Conservation (phyloP, 2,329 filamentous ascomycete species). For the Rutstroemia sp. region DNA sequence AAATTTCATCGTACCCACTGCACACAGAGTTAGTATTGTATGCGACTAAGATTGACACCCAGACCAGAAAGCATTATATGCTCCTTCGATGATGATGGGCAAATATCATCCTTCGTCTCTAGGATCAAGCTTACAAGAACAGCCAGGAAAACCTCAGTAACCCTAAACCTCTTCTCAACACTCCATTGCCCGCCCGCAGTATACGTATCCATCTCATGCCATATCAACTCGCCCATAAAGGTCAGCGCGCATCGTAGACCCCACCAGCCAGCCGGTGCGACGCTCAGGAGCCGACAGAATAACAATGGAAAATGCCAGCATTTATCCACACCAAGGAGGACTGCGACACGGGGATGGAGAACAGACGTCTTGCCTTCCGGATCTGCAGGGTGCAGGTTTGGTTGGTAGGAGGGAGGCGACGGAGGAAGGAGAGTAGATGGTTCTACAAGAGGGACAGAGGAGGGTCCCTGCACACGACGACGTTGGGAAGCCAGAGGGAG, state of each 20-base stretch:
- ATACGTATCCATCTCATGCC: constrained; percentile 35
- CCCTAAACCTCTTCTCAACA: constrained; percentile 42
- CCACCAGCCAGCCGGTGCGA: constrained; percentile 65
- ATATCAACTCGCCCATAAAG: constrained; percentile 57
- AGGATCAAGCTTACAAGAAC: constrained; percentile 43
- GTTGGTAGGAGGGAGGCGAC: constrained; percentile 12
- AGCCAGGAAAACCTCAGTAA: constrained; percentile 64
- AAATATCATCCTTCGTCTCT: not conserved
- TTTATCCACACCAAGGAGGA: constrained; percentile 65
- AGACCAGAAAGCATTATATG: not conserved
- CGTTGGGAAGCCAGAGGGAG: constrained; percentile 27
- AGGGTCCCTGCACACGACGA: constrained; percentile 12
- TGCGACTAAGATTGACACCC: not conserved
- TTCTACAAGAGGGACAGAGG: constrained; percentile 4
- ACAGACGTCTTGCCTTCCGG: constrained; percentile 33
- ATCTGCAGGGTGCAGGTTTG: constrained; percentile 21
- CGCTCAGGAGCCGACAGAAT: constrained; percentile 63
- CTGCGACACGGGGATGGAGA: constrained; percentile 70
- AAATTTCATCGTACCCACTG: not conserved
- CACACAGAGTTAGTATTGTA: not conserved
- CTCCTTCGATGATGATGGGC: not conserved
- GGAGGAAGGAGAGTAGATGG: constrained; percentile 5
- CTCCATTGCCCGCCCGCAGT: constrained; percentile 34
- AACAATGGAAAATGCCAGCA: constrained; percentile 69
- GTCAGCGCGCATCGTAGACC: constrained; percentile 62